Evolutionary conservation across 2,329 filamentous ascomycete species (phyloP), one percentile per base, ranked within the genome.

Genomic region (Ceratocystis destructans): DNA sequence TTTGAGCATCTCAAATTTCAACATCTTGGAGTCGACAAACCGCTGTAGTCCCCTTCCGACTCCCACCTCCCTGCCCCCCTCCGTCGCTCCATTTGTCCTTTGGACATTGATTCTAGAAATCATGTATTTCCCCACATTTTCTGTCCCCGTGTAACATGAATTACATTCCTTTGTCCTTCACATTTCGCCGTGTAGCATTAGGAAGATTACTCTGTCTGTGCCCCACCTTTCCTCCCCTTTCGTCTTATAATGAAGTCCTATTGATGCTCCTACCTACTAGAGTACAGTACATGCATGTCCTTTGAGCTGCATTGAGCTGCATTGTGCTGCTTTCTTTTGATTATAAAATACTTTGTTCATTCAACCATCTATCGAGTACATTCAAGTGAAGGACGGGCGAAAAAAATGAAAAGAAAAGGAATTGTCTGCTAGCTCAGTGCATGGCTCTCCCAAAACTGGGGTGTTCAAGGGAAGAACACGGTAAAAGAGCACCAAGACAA

Each of bases 391-490:
- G 37, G 37, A 41, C 3, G 37, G 37, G 12, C 4, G 37, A 41
- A 15, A 15, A 15, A 3, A 15, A 37, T 8, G 1, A 15, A 41
- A 15, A 12, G 41, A n/a, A 22, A n/a, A 25, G 20, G 53, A 31
- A 65, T 64, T 67, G 65, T 67, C 25, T 62, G 61, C 62, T 25
- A 45, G 12, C 61, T 64, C 50, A 31, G 44, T 62, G 61, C 46
- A 22, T n/a, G 44, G 46, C 64, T 55, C 64, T 28, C 44, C 61
- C 41, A 46, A 62, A 46, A n/a, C 22, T 33, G 5, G 8, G 25
- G 5, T 7, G 28, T 57, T 33, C 8, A 12, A 28, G 17, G 22
- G 37, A 28, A 33, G 22, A 57, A 17, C 37, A 25, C 10, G 20
- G 17, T 28, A 22, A 41, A 41, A 61, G 37, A 62, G 20, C 61